phyloP scores from a whole-genome alignment of 1,284 basidiomycete genomes.

The Heimioporus retisporus region DNA sequence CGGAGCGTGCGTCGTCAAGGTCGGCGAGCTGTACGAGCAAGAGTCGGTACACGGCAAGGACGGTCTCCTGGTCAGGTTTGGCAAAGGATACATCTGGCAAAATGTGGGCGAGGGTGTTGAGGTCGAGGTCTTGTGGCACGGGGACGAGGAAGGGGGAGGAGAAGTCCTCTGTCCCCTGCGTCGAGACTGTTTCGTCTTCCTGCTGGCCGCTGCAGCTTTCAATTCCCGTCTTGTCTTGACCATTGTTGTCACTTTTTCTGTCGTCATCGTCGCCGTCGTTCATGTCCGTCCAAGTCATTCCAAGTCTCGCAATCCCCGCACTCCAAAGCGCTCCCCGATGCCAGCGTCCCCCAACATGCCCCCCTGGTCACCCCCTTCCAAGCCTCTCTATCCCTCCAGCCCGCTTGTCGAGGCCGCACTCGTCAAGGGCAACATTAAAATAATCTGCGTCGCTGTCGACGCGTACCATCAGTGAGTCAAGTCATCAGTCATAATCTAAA shows the following conservation, averaged over 20 bases:
- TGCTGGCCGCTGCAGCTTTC: constrained; percentile 46
- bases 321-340: constrained; percentile 73
- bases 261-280: neutral
- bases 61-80: constrained; percentile 64
- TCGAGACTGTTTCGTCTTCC: constrained; percentile 46
- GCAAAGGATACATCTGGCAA: constrained; percentile 65
- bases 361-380: constrained; percentile 53
- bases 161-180: constrained; percentile 43
- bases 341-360: constrained; percentile 68
- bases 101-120: constrained; percentile 63
- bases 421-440: constrained; percentile 99
- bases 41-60: constrained; percentile 70
- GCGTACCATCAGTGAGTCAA: no score
- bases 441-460: no score
- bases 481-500: no score
- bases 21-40: constrained; percentile 67
- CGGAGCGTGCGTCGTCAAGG: constrained; percentile 62
- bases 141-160: constrained; percentile 43
- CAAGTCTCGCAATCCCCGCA: constrained; percentile 74
- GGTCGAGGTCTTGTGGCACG: constrained; percentile 69
- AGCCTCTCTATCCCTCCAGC: constrained; percentile 92
- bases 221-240: constrained; percentile 57
- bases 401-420: constrained; percentile 98
- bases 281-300: constrained; percentile 52
- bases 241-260: constrained; percentile 30